Percentiles rank a stretch among this genome's conserved stretches.
Conservation (phyloP, 352 stramenopile genomes). For the Phytophthora pisi region DNA sequence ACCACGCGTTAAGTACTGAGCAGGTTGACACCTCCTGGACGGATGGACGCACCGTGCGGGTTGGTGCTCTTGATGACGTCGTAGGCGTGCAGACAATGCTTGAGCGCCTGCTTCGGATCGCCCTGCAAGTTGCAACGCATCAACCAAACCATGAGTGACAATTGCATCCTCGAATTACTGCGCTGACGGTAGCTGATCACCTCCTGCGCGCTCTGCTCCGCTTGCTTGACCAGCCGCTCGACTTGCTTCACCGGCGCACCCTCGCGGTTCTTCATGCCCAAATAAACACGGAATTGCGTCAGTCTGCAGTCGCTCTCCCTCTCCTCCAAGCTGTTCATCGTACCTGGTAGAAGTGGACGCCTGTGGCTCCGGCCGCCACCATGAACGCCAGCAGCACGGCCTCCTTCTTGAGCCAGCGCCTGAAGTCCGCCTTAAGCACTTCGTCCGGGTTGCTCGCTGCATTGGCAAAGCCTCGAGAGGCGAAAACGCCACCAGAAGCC, state of each 20-base stretch:
- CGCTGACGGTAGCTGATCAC: conserved; percentile 17
- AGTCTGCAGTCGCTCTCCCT: conserved; percentile 3
- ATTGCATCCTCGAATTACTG: neutral
- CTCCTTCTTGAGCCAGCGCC: conserved; percentile 63
- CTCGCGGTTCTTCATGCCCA: conserved; percentile 57
- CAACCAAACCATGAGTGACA: neutral
- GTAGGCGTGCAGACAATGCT: conserved; percentile 74
- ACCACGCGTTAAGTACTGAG: neutral
- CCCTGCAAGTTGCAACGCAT: conserved; percentile 24
- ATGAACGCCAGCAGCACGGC: conserved; percentile 50
- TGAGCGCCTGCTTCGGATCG: conserved; percentile 59
- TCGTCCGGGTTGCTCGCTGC: conserved; percentile 38
- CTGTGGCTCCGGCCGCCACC: conserved; percentile 48
- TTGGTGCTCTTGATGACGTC: conserved; percentile 70
- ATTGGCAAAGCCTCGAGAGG: conserved; percentile 28
- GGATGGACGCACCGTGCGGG: conserved; percentile 43
- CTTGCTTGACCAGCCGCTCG: conserved; percentile 51
- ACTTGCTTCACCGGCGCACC: conserved; percentile 61
- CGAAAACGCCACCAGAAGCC: neutral
- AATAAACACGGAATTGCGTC: conserved; percentile 4
- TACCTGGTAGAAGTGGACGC: conserved; percentile 76
- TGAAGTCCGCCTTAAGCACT: conserved; percentile 68
- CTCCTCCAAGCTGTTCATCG: neutral
- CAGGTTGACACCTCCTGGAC: no score
- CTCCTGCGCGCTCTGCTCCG: conserved; percentile 53